Evolutionary conservation across 1,284 basidiomycete genomes (phyloP).

Genomic region (Cerrena zonata): DNA sequence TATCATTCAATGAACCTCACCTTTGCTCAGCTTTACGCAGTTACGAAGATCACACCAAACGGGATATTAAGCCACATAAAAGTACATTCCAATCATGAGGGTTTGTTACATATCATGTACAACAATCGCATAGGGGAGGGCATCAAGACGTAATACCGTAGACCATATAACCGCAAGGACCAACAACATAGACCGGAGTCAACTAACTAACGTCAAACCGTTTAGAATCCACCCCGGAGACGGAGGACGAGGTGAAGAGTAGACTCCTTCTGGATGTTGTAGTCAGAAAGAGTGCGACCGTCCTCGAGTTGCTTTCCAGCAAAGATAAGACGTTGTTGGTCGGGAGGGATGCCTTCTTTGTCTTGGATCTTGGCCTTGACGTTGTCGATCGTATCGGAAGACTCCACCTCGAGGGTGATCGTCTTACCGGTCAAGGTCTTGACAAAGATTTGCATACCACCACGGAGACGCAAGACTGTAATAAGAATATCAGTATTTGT

Average conservation of each 20-base stretch:
- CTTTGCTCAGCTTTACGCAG: too few relatives aligned
- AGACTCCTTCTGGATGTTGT: conserved; percentile 69
- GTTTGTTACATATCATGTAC: background rate
- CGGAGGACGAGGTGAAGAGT: conserved; percentile 66
- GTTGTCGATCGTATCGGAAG: conserved; percentile 25
- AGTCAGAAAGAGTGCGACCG: conserved; percentile 23
- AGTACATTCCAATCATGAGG: background rate
- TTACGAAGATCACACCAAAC: too few relatives aligned
- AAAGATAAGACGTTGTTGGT: conserved; percentile 31
- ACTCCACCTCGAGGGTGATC: conserved; percentile 25
- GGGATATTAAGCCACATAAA: background rate
- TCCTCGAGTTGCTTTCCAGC: conserved; percentile 25
- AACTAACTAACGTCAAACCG: conserved; percentile 5
- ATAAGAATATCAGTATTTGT: conserved; percentile 1
- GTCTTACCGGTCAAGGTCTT: conserved; percentile 27
- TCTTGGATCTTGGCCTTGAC: conserved; percentile 27
- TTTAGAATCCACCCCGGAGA: conserved; percentile 65
- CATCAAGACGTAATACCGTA: background rate
- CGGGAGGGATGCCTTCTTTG: conserved; percentile 58
- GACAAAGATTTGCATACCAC: conserved; percentile 28
- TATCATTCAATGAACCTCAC: too few relatives aligned
- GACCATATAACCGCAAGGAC: background rate
- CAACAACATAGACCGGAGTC: conserved; percentile 1
- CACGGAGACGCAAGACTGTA: conserved; percentile 27
- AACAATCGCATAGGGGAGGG: background rate